Evolutionary conservation across 371 early-diverging fungal species (phyloP), one percentile per base, ranked within the genome.

Genomic region (Rhizopus arrhizus): DNA sequence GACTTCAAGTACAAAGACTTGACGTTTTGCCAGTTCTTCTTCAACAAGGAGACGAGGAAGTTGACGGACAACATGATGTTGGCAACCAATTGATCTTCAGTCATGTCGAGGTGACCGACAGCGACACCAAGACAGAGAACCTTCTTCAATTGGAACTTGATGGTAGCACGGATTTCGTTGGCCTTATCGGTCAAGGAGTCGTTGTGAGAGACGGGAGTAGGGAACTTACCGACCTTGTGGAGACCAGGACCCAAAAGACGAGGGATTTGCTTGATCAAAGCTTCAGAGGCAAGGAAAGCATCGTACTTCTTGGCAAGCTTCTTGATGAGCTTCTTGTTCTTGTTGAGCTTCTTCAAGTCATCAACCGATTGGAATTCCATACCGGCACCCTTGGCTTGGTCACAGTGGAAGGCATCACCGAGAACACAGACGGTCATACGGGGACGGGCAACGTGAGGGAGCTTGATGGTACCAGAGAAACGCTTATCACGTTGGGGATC

Each of bases 401-500:
- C 93, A 72, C 89, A 89, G 83, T 95, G 91, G 75, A 88, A 87
- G 69, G 91, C 95, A 84, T 97, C 96, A 77, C 94, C 99, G 56
- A 98, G 81, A 70, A 97, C 85, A 83, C 94, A 92, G 68, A 95
- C 88, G 70, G 87, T 90, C 89, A 95, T 89, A 74, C 90, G 88
- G 73, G 94, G 96, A 74, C 94, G 88, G 66, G 96, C 95, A 68
- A 92, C 83, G 85, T 94, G 84, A 75, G 99, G 97, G 63, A 97
- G 82, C 86, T 85, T 87, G 82, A 98, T 91, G 75, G 96, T 94
- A 74, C 97, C 97, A 69, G 92, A 90, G 90, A 99, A 95, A 93
- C 97, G 97, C 89, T 96, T 96, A 83, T 99, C 99, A 85, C 96
- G 91, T 84, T 95, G 96, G 72, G 96, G 95, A 89, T 99, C 98